Percentiles rank a stretch among this genome's conserved stretches.
Evolutionary conservation across 2,329 filamentous ascomycete genomes (phyloP).

Genomic region (Dendrostoma leiphaemia): DNA sequence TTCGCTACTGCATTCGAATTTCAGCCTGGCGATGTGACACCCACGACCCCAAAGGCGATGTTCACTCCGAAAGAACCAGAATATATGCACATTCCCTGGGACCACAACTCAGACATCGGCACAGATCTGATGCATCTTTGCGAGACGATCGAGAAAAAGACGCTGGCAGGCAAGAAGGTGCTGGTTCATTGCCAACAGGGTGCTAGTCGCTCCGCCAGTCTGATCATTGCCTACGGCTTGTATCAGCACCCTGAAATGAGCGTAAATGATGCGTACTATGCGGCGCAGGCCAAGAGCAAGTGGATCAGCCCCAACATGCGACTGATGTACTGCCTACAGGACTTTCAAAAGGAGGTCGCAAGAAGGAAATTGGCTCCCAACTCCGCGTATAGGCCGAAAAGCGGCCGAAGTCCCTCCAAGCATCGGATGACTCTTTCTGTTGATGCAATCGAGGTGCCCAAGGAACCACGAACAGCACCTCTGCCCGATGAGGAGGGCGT

Average conservation of each 20-base stretch:
- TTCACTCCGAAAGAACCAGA: conserved; percentile 58
- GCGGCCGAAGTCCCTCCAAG: conserved; percentile 56
- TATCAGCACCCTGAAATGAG: conserved; percentile 74
- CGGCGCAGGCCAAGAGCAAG: conserved; percentile 74
- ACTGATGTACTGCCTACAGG: conserved; percentile 83
- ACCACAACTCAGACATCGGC: conserved; percentile 84
- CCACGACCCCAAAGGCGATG: conserved; percentile 57
- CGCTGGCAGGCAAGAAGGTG: conserved; percentile 72
- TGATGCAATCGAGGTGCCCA: conserved; percentile 53
- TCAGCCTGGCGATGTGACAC: conserved; percentile 44
- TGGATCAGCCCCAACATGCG: conserved; percentile 95
- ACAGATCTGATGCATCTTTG: conserved; percentile 73
- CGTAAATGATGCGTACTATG: conserved; percentile 81
- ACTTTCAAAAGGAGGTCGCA: conserved; percentile 67
- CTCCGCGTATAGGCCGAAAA: conserved; percentile 47
- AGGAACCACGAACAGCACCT: conserved; percentile 61
- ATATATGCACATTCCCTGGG: conserved; percentile 86
- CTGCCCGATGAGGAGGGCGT: conserved; percentile 53
- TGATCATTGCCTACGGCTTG: conserved; percentile 83
- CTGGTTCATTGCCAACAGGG: conserved; percentile 85
- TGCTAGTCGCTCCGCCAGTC: conserved; percentile 78
- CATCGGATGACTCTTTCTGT: conserved; percentile 60
- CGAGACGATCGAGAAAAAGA: conserved; percentile 71
- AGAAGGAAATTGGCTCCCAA: conserved; percentile 45
- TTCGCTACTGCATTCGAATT: conserved; percentile 63